Evolutionary conservation across 2,329 filamentous ascomycete genomes (phyloP).

Genomic region (Aspergillus eucalypticola): DNA sequence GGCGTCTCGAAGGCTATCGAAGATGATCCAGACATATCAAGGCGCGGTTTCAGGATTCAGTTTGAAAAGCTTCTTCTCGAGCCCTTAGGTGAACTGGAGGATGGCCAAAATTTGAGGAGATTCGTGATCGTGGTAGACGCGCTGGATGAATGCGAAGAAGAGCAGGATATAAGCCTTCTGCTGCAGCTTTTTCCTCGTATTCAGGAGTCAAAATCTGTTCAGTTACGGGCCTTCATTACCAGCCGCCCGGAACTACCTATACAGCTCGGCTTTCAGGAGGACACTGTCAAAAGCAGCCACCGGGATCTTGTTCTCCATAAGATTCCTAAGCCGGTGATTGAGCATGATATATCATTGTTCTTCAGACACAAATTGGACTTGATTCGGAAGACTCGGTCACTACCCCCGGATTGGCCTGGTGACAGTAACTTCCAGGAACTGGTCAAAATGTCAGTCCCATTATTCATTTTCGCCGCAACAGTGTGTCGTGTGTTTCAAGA

Average conservation of each 20-base stretch:
- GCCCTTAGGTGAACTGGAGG: constrained; percentile 18
- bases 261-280: constrained; percentile 12
- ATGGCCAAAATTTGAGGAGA: background rate
- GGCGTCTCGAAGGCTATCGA: constrained; percentile 23
- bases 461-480: constrained; percentile 26
- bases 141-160: constrained; percentile 30
- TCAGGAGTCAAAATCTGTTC: constrained; percentile 13
- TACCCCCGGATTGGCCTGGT: constrained; percentile 21
- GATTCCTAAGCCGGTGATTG: constrained; percentile 19
- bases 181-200: constrained; percentile 23
- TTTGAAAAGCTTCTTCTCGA: constrained; percentile 31
- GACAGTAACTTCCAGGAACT: background rate
- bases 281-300: background rate
- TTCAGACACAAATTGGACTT: constrained; percentile 21
- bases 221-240: constrained; percentile 28
- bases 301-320: constrained; percentile 10
- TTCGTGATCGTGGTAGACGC: constrained; percentile 28
- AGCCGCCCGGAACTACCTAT: constrained; percentile 32
- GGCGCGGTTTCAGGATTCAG: constrained; percentile 28
- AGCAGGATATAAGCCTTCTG: constrained; percentile 23
- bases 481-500: constrained; percentile 19
- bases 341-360: constrained; percentile 30
- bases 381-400: constrained; percentile 15
- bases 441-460: constrained; percentile 14
- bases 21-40: constrained; percentile 26